These are phyloP conservation scores for Yamadazyma atmosphaerica DNA, from an alignment of 1,139 yeast genomes.

Conservation along the genomic window DNA sequence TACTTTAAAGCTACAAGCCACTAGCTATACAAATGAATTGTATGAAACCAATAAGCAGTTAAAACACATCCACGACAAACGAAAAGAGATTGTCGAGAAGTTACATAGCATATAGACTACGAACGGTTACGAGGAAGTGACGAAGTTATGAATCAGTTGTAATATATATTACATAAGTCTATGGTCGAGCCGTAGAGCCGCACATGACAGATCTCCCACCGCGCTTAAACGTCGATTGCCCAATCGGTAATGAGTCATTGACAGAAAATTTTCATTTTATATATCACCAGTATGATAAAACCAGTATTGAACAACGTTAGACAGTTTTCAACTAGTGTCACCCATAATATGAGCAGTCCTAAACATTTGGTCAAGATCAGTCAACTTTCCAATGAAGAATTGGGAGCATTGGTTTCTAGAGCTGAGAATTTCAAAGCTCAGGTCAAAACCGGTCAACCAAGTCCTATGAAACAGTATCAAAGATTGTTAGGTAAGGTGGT, in stretches of 20 bases:
- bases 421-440: constrained; percentile 62
- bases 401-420: constrained; percentile 63
- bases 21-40: not conserved
- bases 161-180: not conserved
- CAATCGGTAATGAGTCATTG: constrained; percentile 22
- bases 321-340: constrained; percentile 1
- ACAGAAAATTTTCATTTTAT: constrained; percentile 1
- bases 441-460: constrained; percentile 51
- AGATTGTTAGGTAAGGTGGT: constrained; percentile 78
- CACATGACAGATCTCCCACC: constrained; percentile 17
- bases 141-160: too few species aligned
- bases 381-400: constrained; percentile 70
- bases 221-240: constrained; percentile 19
- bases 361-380: constrained; percentile 82
- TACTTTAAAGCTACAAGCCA: not conserved
- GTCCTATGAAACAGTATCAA: constrained; percentile 48
- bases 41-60: not conserved
- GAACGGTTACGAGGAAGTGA: too few species aligned
- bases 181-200: not conserved
- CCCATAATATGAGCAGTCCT: constrained; percentile 10
- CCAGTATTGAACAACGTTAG: not conserved
- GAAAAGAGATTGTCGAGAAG: not conserved
- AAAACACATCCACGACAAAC: not conserved
- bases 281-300: constrained; percentile 2
- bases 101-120: too few species aligned